phyloP scores from a whole-genome alignment of 2,329 filamentous ascomycete species.

The Eutypa lata region DNA sequence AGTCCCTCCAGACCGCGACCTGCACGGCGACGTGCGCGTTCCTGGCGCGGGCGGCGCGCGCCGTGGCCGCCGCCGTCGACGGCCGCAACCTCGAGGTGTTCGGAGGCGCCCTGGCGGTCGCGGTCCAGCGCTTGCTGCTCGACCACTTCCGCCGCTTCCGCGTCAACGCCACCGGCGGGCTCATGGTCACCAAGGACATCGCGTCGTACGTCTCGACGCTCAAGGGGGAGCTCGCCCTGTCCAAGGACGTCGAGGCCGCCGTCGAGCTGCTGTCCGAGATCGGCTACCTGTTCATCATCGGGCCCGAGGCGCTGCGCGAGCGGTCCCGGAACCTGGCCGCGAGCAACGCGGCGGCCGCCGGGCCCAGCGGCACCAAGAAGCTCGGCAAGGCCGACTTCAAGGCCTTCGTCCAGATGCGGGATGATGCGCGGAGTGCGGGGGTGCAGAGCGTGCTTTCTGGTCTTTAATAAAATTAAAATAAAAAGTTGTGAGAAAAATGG shows the following conservation, averaged over 20 bases:
- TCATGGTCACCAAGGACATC: slow-evolving; percentile 96
- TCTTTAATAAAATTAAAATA: slow-evolving; percentile 43
- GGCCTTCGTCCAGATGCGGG: slow-evolving; percentile 78
- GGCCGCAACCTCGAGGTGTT: slow-evolving; percentile 81
- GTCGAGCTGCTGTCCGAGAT: slow-evolving; percentile 91
- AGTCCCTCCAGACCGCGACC: slow-evolving; percentile 80
- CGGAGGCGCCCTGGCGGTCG: slow-evolving; percentile 77
- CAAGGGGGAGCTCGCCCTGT: slow-evolving; percentile 69
- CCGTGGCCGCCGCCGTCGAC: slow-evolving; percentile 68
- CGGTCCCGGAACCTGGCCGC: slow-evolving; percentile 58
- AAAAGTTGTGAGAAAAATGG: not conserved
- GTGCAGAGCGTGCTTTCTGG: slow-evolving; percentile 79
- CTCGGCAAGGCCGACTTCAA: slow-evolving; percentile 69
- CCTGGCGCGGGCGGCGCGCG: slow-evolving; percentile 62
- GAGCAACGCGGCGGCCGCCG: slow-evolving; percentile 33
- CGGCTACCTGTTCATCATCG: slow-evolving; percentile 92
- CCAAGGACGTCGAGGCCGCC: slow-evolving; percentile 62
- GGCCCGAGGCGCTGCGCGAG: slow-evolving; percentile 72
- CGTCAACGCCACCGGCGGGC: slow-evolving; percentile 86
- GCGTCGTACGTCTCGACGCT: slow-evolving; percentile 87
- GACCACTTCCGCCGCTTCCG: slow-evolving; percentile 94
- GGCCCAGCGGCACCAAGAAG: slow-evolving; percentile 42
- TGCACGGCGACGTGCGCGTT: slow-evolving; percentile 81
- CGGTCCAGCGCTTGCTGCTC: slow-evolving; percentile 74
- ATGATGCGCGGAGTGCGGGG: slow-evolving; percentile 76